Evolutionary conservation across 2,329 filamentous ascomycete species (phyloP), one percentile per base, ranked within the genome.

Genomic region (Myriosclerotinia duriaeana): DNA sequence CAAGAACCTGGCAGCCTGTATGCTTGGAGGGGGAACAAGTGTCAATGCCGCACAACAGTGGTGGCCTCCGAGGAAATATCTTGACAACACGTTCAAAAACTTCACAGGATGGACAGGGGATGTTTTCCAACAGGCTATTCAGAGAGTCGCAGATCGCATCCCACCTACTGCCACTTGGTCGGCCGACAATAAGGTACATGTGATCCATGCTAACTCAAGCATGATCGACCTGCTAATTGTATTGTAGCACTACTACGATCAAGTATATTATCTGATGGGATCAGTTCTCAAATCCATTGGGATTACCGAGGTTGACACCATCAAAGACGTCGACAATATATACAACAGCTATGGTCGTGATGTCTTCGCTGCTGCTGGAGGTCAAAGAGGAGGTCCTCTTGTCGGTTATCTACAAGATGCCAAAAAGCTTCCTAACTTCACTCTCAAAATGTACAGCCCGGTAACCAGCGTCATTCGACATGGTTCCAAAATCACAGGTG

Each of bases 271-370:
- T 50, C 17, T 60, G 12, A 60, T 60, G 58, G 58, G 58, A 22
- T 44, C 42, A 5, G 58, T 46, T 12, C 20, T 60, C 26, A 8
- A 60, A 50, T 44, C 42, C 22, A 60, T 60, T 36, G 42, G 42
- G 3, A 50, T 60, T 14, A 30, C 3, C 6, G 42, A 60, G 30
- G 30, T 60, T 14, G 22, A 60, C 11, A n/a, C 42, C 42, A 15
- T 34, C 8, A 48, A 26, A 48, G 46, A 60, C 34, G 58, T 44
- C 17, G 20, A 60, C 3, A 11, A n/a, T 1, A 60, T 50, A n/a
- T 60, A 60, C 17, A 48, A 60, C 34, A 60, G 30, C 58, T 60
- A n/a, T 50, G 58, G 58, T 50, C 58, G 58, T 60, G 58, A 60
- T 22, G 42, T 60, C 30, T 60, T 36, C 40, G 58, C 58, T 48